Conservation (phyloP, 2,329 filamentous ascomycete species). For the Aureobasidium mangrovei region DNA sequence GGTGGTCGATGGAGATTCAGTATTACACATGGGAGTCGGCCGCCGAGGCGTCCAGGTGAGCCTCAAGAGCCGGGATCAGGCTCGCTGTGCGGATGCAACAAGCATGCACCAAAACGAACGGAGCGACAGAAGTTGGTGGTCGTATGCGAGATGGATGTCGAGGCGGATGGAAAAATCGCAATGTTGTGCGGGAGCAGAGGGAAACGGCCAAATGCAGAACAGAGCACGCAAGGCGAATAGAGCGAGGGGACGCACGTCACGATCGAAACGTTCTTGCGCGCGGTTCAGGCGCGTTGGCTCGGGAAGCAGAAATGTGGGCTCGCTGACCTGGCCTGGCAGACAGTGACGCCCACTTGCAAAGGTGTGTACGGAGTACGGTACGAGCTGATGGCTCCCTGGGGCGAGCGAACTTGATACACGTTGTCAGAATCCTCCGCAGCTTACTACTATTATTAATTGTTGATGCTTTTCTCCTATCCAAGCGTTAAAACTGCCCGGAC, state of each 20-base stretch:
- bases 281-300: not conserved
- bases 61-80: slow-evolving; percentile 12
- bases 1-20: not conserved
- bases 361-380: no score
- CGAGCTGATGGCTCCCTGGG: not conserved
- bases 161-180: not conserved
- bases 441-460: no score
- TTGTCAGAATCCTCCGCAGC: no score
- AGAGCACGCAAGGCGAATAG: not conserved
- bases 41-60: slow-evolving; percentile 7
- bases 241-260: not conserved
- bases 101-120: slow-evolving; percentile 6
- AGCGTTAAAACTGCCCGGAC: no score
- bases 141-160: not conserved
- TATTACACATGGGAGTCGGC: not conserved
- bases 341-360: no score
- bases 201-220: not conserved
- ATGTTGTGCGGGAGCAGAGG: not conserved
- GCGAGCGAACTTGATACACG: not conserved
- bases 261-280: not conserved
- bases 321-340: not conserved
- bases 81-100: slow-evolving; percentile 2
- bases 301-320: not conserved
- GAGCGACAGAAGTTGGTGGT: not conserved
- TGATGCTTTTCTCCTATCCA: no score